Conservation (phyloP, 768 basidiomycete species). For the Hypsizygus marmoreus region DNA sequence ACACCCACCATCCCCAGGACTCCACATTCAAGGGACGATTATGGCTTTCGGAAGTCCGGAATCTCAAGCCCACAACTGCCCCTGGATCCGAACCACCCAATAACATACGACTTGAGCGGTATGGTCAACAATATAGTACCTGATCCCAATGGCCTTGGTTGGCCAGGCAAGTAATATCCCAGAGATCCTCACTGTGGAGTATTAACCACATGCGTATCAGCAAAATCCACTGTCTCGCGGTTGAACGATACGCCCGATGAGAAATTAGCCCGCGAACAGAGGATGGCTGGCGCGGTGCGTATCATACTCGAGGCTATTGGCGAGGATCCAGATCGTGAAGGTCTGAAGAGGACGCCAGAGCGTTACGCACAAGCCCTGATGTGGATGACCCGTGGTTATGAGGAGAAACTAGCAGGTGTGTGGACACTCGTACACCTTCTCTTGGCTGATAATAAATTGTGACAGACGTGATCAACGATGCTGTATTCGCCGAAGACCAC, state of each 20-base stretch:
- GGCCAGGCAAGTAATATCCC: conserved; percentile 69
- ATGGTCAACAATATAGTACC: conserved; percentile 42
- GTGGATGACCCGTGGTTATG: conserved; percentile 99
- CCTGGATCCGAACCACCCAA: conserved; percentile 27
- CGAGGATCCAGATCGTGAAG: conserved; percentile 96
- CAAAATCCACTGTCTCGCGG: conserved; percentile 87
- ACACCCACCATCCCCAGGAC: conserved; percentile 14
- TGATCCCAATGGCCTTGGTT: conserved; percentile 81
- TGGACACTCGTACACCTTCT: conserved; percentile 13
- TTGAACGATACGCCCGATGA: conserved; percentile 80
- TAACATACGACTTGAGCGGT: conserved; percentile 42
- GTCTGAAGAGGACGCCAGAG: conserved; percentile 88
- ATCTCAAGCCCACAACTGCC: conserved; percentile 57
- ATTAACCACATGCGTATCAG: conserved; percentile 39
- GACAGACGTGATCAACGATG: conserved; percentile 96
- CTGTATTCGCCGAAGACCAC: conserved; percentile 97
- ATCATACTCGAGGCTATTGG: conserved; percentile 96
- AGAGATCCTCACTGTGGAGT: conserved; percentile 1
- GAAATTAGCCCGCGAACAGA: conserved; percentile 68
- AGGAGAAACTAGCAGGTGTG: conserved; percentile 87
- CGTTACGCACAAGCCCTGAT: conserved; percentile 95
- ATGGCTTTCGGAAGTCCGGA: conserved; percentile 80
- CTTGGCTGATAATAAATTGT: conserved; percentile 14
- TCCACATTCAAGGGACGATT: conserved; percentile 66
- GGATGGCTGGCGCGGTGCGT: conserved; percentile 82